These are phyloP conservation scores for Boechera retrofracta DNA, from an alignment of 345 rosid genomes.

Conservation along the genomic window DNA sequence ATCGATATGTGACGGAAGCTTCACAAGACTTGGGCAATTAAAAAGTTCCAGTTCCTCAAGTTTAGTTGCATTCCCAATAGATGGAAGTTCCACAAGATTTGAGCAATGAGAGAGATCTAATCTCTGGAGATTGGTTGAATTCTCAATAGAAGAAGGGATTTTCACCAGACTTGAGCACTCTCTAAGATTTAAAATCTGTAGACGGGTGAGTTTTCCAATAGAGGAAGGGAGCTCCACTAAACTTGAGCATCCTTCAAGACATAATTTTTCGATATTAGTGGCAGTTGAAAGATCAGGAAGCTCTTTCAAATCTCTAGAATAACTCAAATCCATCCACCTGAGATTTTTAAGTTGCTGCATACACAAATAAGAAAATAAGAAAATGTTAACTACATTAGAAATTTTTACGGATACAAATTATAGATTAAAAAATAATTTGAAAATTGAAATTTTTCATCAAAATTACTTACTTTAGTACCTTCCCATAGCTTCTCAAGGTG, in stretches of 20 bases:
- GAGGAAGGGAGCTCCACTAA: neutral
- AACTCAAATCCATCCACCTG: neutral
- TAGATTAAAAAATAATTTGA: neutral
- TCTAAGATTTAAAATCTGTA: too few species aligned
- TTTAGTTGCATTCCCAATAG: too few species aligned
- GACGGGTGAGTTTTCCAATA: too few species aligned
- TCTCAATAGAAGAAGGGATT: too few species aligned
- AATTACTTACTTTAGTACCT: conserved; percentile 4
- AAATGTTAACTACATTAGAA: neutral
- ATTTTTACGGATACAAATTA: too few species aligned
- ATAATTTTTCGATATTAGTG: neutral
- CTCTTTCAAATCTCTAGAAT: neutral
- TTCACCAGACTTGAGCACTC: too few species aligned
- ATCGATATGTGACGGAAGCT: neutral
- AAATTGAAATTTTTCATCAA: neutral
- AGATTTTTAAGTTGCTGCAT: neutral
- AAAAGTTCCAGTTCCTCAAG: too few species aligned
- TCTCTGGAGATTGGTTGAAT: too few species aligned
- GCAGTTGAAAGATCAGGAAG: conserved; percentile 2
- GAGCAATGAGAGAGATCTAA: too few species aligned
- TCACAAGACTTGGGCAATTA: too few species aligned
- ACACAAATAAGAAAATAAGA: neutral
- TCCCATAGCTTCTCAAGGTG: conserved; percentile 31
- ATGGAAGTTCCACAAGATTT: neutral
- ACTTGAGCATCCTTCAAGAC: neutral